These are phyloP conservation scores for Pseudohyphozyma bogoriensis DNA, from an alignment of 768 basidiomycete genomes.

Conservation along the genomic window DNA sequence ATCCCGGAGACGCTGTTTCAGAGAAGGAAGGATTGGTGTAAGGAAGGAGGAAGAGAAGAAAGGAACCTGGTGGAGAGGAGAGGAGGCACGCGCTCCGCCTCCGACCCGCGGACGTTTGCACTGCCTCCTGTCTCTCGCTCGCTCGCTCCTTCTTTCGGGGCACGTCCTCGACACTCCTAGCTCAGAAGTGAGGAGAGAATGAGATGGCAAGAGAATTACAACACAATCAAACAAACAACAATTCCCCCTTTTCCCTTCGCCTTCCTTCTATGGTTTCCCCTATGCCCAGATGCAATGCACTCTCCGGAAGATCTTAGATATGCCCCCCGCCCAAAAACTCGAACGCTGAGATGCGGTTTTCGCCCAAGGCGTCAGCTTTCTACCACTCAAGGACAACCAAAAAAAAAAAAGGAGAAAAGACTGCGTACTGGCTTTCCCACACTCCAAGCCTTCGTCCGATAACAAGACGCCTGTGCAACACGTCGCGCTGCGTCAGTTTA, in stretches of 20 bases:
- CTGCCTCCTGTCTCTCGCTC: not conserved
- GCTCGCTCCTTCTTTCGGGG: no score
- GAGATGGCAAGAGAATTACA: no score
- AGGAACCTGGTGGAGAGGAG: not conserved
- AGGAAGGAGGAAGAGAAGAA: not conserved
- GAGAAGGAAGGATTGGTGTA: not conserved
- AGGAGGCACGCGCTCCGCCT: no score
- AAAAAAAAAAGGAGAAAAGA: not conserved
- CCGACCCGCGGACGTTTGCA: not conserved
- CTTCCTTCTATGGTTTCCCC: no score
- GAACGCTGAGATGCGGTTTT: not conserved
- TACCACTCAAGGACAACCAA: not conserved
- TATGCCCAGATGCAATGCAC: no score
- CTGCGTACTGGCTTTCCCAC: slow-evolving; percentile 15
- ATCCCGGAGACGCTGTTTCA: not conserved
- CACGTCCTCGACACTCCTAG: no score
- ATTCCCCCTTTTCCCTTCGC: no score
- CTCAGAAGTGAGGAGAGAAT: no score
- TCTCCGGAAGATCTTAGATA: no score
- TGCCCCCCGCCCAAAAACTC: not conserved
- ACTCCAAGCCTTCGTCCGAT: slow-evolving; percentile 25
- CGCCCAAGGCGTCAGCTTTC: not conserved
- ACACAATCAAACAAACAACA: no score
- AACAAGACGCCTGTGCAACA: slow-evolving; percentile 11
- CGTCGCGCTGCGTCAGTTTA: not conserved